Evolutionary conservation across 2,329 filamentous ascomycete species (phyloP).

Genomic region (Pseudogymnoascus sp.): DNA sequence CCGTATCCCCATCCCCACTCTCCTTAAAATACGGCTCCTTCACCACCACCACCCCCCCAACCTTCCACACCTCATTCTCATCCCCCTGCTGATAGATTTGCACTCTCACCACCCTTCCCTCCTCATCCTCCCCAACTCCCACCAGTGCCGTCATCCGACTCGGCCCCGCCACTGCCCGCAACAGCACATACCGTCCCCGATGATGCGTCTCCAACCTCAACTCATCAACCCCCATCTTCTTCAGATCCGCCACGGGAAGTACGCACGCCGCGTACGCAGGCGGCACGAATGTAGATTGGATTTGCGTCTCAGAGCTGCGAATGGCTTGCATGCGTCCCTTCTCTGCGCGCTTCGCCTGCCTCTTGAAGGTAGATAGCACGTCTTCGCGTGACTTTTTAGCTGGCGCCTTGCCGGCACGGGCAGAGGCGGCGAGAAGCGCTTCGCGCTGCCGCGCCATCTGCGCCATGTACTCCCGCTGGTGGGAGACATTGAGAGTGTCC

Average conservation of each 20-base stretch:
- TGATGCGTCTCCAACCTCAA: slow-evolving; percentile 38
- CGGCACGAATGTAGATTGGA: slow-evolving; percentile 11
- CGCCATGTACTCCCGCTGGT: neutral
- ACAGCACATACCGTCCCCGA: slow-evolving; percentile 32
- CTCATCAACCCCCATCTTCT: slow-evolving; percentile 21
- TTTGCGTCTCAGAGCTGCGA: neutral
- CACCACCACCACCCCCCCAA: slow-evolving; percentile 37
- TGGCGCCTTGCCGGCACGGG: neutral
- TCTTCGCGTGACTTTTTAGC: neutral
- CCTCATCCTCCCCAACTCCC: slow-evolving; percentile 22
- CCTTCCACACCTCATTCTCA: slow-evolving; percentile 32
- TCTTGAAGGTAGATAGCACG: neutral
- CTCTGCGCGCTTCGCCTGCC: neutral
- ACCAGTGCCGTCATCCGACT: slow-evolving; percentile 30
- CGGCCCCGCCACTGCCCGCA: slow-evolving; percentile 15
- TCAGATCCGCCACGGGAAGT: slow-evolving; percentile 20
- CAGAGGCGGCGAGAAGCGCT: neutral
- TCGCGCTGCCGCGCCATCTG: slow-evolving; percentile 10
- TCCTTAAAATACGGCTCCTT: slow-evolving; percentile 50
- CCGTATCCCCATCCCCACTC: slow-evolving; percentile 5
- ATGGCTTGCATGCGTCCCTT: slow-evolving; percentile 1
- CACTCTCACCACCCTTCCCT: slow-evolving; percentile 30
- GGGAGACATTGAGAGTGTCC: neutral
- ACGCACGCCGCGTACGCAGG: slow-evolving; percentile 18
- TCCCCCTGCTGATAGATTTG: slow-evolving; percentile 40